Base-by-base conservation (phyloP, 2,329 filamentous ascomycete genomes). In the Penicillium thymicola region DNA sequence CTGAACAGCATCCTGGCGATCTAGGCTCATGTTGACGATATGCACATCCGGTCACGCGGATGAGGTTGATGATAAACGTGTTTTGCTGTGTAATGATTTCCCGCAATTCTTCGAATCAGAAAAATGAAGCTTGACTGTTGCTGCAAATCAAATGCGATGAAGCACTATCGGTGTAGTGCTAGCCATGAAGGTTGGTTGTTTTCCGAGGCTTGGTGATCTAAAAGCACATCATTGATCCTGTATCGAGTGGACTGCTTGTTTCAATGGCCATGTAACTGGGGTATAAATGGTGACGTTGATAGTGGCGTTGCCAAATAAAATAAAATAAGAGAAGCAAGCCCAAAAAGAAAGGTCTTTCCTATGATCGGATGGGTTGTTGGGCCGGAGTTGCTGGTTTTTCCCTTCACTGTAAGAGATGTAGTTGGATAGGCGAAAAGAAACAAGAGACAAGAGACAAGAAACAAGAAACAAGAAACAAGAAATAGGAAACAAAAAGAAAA, bases 11-110 rank as follows among this genome's bases (percentile, higher is more conserved):
- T 72, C 51, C 47, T 72, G 68, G 43, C 68, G 71, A 64, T 74
- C 64, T 54, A 74, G 61, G 58, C 71, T 73, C 72, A 75, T 74
- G 52, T 61, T 68, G 61, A 49, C 28, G 25, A 44, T 48, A 57
- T 58, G 50, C 50, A 41, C 54, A 54, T 61, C 37, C 44, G 41
- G 43, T 27, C 38, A 7, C 16, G 46, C n/a, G 28, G 27, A 28
- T 48, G 41, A 18, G 14, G 10, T 40, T 41, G 34, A 34, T 41
- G 34, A 34, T 27, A 44, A 48, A 51, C 14, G 37, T 21, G 13
- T 13, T 36, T 18, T 42, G 38, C n/a, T 21, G 25, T 42, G 27
- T 23, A 28, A 36, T 53, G 21, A 18, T 57, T 18, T 51, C 48
- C 34, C 18, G 16, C 25, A 42, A 46, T 25, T 38, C 34, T 46